phyloP scores from a whole-genome alignment of 345 rosid genomes.

The Trapa incisa region DNA sequence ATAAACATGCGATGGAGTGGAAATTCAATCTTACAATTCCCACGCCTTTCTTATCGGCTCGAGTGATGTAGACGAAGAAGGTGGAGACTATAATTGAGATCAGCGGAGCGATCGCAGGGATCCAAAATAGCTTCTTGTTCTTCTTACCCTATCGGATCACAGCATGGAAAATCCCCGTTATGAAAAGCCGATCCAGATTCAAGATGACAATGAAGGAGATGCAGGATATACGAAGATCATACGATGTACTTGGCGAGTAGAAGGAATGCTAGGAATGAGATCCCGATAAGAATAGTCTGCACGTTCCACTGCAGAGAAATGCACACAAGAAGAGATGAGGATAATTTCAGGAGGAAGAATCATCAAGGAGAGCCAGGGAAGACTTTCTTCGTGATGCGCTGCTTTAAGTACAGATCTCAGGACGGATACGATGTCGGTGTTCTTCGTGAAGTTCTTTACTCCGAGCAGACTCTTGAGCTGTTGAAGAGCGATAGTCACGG shows the following conservation, averaged over 20 bases:
- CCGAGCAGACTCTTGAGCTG: constrained; percentile 35
- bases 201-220: not conserved
- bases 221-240: constrained; percentile 7
- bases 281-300: constrained; percentile 16
- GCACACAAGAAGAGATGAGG: not conserved
- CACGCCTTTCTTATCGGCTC: constrained; percentile 20
- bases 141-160: constrained; percentile 23
- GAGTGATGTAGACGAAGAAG: constrained; percentile 23
- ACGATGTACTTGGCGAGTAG: constrained; percentile 28
- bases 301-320: constrained; percentile 38
- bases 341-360: not conserved
- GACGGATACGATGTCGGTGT: constrained; percentile 23
- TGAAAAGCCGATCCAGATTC: too few relatives aligned
- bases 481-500: constrained; percentile 31
- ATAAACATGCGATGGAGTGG: not conserved
- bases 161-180: too few relatives aligned
- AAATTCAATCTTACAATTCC: constrained; percentile 21
- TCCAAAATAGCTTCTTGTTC: constrained; percentile 34
- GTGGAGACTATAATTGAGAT: constrained; percentile 31
- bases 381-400: constrained; percentile 8
- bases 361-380: not conserved
- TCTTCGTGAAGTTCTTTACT: constrained; percentile 19
- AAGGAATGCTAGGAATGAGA: constrained; percentile 17
- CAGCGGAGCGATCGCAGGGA: constrained; percentile 38
- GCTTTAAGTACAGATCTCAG: constrained; percentile 20